phyloP scores from a whole-genome alignment of 2,329 filamentous ascomycete species.

The Aspergillus fumigatiaffinis region DNA sequence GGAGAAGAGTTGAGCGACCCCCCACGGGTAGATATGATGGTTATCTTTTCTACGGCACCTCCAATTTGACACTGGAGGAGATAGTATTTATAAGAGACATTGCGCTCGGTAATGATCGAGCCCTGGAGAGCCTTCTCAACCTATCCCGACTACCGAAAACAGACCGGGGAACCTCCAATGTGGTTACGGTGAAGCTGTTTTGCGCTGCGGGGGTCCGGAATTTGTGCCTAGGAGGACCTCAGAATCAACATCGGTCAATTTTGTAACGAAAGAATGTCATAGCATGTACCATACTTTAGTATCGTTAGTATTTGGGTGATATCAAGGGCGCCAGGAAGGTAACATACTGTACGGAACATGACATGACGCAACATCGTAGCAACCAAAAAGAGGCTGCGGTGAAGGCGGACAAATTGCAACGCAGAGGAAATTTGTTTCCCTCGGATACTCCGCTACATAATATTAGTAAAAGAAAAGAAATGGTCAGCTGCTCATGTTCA shows the following conservation, averaged over 20 bases:
- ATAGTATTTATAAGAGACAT: slow-evolving; percentile 17
- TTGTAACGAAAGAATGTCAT: slow-evolving; percentile 5
- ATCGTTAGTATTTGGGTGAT: background rate
- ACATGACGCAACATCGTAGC: slow-evolving; percentile 4
- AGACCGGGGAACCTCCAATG: slow-evolving; percentile 19
- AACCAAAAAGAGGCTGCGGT: slow-evolving; percentile 35
- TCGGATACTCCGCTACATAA: slow-evolving; percentile 7
- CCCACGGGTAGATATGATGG: background rate
- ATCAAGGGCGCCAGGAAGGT: background rate
- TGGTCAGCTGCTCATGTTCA: background rate
- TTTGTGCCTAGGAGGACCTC: background rate
- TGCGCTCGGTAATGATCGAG: slow-evolving; percentile 17
- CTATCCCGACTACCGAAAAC: slow-evolving; percentile 15
- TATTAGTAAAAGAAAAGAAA: background rate
- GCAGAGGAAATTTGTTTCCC: background rate
- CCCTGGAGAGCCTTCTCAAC: slow-evolving; percentile 6
- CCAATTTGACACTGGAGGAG: slow-evolving; percentile 1
- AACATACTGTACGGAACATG: slow-evolving; percentile 8
- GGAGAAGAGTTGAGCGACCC: background rate
- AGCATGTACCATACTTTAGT: background rate
- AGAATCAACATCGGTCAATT: background rate
- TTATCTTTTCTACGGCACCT: background rate
- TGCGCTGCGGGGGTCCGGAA: slow-evolving; percentile 20
- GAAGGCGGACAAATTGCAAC: slow-evolving; percentile 13
- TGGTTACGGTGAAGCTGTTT: slow-evolving; percentile 29